Base-by-base conservation (phyloP, 768 basidiomycete genomes). In the Mycena rosella region DNA sequence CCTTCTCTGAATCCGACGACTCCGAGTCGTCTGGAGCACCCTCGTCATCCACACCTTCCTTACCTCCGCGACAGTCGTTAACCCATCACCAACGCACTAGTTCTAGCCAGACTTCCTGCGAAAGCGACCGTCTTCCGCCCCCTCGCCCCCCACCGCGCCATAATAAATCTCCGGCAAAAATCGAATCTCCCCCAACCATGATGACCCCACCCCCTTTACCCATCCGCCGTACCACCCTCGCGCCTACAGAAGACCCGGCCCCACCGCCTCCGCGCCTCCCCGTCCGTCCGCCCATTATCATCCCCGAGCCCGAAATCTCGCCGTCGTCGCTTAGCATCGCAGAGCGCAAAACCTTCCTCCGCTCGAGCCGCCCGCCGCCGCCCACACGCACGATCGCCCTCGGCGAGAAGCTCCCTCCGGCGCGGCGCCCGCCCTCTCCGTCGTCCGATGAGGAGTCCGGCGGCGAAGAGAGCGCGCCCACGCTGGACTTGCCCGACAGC, bases 361-460 rank as follows among this genome's bases (percentile, higher is more conserved):
- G 83, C 27, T 72, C 76, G 47, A 75, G 76, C 38, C 84, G 78
- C 64, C 91, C 87, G 0, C 93, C 93, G 0, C 93, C 93, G 0
- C 93, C 93, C 0, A 91, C 89, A 0, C 90, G 93, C 7, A 90
- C 82, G 0, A 93, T 94, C 49, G 91, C 80, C 1, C 81, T 85
- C 0, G 90, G 91, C 0, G 90, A 90, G 70, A 92, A 88, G 71
- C 83, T 93, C 18, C 92, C 93, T 8, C 86, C 90, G 3, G 75
- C 87, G 27, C 86, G 90, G 29, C 85, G 84, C 5, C 77, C 84
- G 1, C 73, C 74, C 2, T 78, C 83, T 0, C 82, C 84, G 62
- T 87, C 78, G 42, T 83, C 84, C 32, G 78, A 86, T 65, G 79
- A 91, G 30, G 89, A 89, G 14, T 88, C 86, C 0, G 87, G 81